Conservation (phyloP, 2,329 filamentous ascomycete genomes). For the Fusarium agapanthi region DNA sequence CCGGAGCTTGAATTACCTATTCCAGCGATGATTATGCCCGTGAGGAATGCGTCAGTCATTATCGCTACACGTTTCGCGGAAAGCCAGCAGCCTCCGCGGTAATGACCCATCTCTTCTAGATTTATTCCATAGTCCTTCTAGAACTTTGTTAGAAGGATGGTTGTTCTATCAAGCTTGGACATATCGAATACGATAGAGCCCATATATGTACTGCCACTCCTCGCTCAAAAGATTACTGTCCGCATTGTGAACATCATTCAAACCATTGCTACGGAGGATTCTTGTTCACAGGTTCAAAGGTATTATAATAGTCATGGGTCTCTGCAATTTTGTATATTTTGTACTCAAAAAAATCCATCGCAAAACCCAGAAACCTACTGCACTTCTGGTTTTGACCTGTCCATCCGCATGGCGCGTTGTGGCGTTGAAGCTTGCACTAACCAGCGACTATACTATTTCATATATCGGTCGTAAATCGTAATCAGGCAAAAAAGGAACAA, state of each 20-base stretch:
- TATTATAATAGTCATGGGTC: neutral
- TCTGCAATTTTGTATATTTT: neutral
- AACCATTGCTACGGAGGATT: neutral
- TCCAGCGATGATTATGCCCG: neutral
- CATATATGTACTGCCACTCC: neutral
- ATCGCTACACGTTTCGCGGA: neutral
- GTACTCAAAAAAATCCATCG: neutral
- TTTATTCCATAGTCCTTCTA: neutral
- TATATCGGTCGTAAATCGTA: conserved; percentile 17
- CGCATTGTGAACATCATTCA: neutral
- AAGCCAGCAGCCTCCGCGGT: neutral
- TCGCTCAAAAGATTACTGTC: neutral
- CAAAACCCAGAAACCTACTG: conserved; percentile 40
- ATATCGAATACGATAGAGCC: neutral
- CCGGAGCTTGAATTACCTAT: neutral
- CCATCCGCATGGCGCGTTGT: neutral
- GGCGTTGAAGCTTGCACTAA: conserved; percentile 34
- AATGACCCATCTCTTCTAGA: neutral
- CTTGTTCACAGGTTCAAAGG: neutral
- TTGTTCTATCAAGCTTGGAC: too few species aligned
- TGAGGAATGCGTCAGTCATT: neutral
- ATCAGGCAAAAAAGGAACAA: conserved; percentile 4
- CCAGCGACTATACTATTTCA: conserved; percentile 4
- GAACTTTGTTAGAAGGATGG: neutral
- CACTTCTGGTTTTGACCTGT: conserved; percentile 25